Conservation (phyloP, 2,329 filamentous ascomycete genomes). For the Esteya vermicola region DNA sequence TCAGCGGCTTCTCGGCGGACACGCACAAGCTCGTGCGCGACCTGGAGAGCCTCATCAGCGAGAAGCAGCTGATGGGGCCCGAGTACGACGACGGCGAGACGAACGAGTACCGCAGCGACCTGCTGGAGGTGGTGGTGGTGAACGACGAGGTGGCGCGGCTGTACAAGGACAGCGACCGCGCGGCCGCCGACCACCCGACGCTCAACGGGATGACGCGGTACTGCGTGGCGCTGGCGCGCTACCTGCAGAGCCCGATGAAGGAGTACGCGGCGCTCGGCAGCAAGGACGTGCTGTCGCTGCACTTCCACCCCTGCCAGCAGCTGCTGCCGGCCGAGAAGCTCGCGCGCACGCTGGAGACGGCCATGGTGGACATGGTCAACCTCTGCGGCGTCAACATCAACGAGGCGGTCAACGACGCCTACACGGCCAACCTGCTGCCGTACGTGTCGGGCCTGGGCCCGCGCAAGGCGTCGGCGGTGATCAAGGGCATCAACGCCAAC, state of each 20-base stretch:
- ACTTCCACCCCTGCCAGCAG: slow-evolving; percentile 82
- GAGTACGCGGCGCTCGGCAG: slow-evolving; percentile 88
- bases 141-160: slow-evolving; percentile 96
- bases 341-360: slow-evolving; percentile 75
- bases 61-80: slow-evolving; percentile 62
- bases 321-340: slow-evolving; percentile 81
- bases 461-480: slow-evolving; percentile 70
- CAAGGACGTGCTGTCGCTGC: slow-evolving; percentile 75
- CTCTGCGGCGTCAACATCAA: slow-evolving; percentile 92
- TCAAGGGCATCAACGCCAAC: slow-evolving; percentile 86
- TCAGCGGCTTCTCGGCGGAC: slow-evolving; percentile 80
- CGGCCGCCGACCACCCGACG: slow-evolving; percentile 65
- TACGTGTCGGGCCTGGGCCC: slow-evolving; percentile 87
- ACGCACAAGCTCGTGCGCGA: slow-evolving; percentile 73
- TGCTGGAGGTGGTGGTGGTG: slow-evolving; percentile 76
- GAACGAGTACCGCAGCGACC: slow-evolving; percentile 60
- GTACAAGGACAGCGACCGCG: slow-evolving; percentile 81
- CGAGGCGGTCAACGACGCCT: slow-evolving; percentile 67
- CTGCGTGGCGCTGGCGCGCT: slow-evolving; percentile 76
- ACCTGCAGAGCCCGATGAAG: slow-evolving; percentile 90
- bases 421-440: slow-evolving; percentile 75
- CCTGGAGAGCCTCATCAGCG: slow-evolving; percentile 62
- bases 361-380: slow-evolving; percentile 97
- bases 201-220: slow-evolving; percentile 71
- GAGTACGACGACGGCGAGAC: slow-evolving; percentile 73